These are phyloP conservation scores for Magnusiomyces tetraspermus DNA, from an alignment of 1,139 yeast genomes.

Conservation along the genomic window DNA sequence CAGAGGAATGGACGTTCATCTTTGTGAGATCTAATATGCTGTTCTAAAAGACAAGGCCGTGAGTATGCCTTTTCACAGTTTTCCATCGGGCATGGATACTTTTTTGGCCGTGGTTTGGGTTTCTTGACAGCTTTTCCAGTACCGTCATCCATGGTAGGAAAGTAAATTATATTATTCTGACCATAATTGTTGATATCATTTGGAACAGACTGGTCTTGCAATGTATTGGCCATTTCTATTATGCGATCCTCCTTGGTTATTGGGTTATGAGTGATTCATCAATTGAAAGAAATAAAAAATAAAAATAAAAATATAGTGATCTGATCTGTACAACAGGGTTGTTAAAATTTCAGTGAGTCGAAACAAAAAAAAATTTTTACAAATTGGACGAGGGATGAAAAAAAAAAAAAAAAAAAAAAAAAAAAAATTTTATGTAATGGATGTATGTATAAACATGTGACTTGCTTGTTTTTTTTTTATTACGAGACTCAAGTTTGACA, in stretches of 20 bases:
- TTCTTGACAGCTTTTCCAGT: conserved; percentile 8
- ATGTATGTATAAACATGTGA: no score
- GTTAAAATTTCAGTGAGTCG: no score
- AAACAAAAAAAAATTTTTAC: no score
- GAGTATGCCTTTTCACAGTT: conserved; percentile 71
- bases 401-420: no score
- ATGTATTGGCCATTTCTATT: not conserved
- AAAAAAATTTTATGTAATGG: not conserved
- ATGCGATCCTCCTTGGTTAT: not conserved
- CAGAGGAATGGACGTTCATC: conserved; percentile 75
- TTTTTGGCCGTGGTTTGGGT: conserved; percentile 41
- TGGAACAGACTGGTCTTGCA: not conserved
- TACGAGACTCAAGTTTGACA: no score
- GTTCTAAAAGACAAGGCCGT: conserved; percentile 74
- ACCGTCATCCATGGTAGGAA: conserved; percentile 6
- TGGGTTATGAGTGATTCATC: no score
- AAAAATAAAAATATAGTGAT: no score
- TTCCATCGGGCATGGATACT: conserved; percentile 48
- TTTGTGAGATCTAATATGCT: conserved; percentile 64
- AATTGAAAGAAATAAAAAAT: no score
- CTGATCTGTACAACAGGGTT: no score
- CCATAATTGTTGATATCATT: not conserved
- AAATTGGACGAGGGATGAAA: not conserved
- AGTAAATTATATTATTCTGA: not conserved
- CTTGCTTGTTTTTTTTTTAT: no score